phyloP scores from a whole-genome alignment of 2,329 filamentous ascomycete species.

The Neonectria sp. region DNA sequence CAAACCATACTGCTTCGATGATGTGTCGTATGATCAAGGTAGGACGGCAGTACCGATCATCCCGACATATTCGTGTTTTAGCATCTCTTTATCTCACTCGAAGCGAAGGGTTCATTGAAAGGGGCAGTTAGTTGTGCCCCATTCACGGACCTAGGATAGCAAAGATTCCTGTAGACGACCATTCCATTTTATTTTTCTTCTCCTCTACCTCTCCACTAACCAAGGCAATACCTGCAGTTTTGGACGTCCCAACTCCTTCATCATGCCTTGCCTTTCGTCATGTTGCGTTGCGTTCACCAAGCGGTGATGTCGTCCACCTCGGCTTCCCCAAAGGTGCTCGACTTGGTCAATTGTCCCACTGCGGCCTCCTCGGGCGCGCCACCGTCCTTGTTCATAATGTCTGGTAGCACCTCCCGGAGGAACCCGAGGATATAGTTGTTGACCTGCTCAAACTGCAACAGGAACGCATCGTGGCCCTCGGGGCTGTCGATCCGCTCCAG shows the following conservation, averaged over 20 bases:
- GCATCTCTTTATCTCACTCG: background rate
- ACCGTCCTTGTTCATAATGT: conserved; percentile 83
- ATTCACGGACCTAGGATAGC: background rate
- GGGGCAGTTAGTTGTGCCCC: background rate
- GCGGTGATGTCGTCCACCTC: conserved; percentile 97
- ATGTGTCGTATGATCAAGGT: background rate
- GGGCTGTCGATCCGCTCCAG: conserved; percentile 92
- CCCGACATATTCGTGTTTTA: background rate
- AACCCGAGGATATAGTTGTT: conserved; percentile 90
- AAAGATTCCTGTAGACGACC: background rate
- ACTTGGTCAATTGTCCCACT: conserved; percentile 81
- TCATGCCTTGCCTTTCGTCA: conserved; percentile 4
- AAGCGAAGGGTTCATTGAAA: background rate
- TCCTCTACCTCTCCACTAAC: background rate
- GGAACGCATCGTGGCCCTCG: conserved; percentile 96
- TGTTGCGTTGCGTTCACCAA: conserved; percentile 73
- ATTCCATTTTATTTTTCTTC: background rate
- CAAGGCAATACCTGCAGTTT: background rate
- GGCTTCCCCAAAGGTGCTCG: conserved; percentile 93
- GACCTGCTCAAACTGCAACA: conserved; percentile 97
- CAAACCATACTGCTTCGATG: background rate
- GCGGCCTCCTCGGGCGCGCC: conserved; percentile 64
- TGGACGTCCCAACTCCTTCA: background rate
- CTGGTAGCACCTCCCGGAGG: conserved; percentile 84
- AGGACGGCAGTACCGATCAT: background rate